phyloP scores from a whole-genome alignment of 2,329 filamentous ascomycete genomes.

The Aciculosporium take region DNA sequence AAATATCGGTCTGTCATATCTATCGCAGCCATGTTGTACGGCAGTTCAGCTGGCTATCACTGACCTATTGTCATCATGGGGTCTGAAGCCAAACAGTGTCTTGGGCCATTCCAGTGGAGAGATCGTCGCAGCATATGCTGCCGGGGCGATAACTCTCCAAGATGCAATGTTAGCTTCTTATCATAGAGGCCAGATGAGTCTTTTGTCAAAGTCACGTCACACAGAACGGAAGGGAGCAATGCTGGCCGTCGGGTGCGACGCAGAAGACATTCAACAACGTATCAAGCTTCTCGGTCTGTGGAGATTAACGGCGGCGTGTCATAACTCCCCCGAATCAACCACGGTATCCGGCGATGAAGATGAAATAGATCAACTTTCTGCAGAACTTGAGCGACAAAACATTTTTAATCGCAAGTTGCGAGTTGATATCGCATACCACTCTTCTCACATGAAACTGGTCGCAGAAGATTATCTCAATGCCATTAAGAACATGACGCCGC shows the following conservation, averaged over 20 bases:
- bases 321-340: constrained; percentile 37
- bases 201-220: not conserved
- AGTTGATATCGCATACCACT: constrained; percentile 40
- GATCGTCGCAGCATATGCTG: constrained; percentile 32
- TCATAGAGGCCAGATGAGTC: constrained; percentile 23
- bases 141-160: constrained; percentile 28
- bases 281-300: constrained; percentile 16
- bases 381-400: constrained; percentile 23
- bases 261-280: constrained; percentile 25
- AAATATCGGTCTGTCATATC: constrained; percentile 22
- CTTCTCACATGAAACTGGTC: constrained; percentile 36
- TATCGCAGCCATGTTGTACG: constrained; percentile 30
- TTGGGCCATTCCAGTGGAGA: constrained; percentile 34
- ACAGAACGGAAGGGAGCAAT: constrained; percentile 30
- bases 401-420: constrained; percentile 34
- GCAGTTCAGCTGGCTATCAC: constrained; percentile 34
- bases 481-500: constrained; percentile 9
- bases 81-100: constrained; percentile 24
- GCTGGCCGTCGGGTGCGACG: constrained; percentile 38
- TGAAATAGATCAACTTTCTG: constrained; percentile 27
- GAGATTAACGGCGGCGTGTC: constrained; percentile 23
- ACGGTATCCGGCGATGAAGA: constrained; percentile 35
- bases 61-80: constrained; percentile 29
- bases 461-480: constrained; percentile 32
- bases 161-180: constrained; percentile 35